Conservation (phyloP, 2,329 filamentous ascomycete species). For the Fusarium pseudocircinatum region DNA sequence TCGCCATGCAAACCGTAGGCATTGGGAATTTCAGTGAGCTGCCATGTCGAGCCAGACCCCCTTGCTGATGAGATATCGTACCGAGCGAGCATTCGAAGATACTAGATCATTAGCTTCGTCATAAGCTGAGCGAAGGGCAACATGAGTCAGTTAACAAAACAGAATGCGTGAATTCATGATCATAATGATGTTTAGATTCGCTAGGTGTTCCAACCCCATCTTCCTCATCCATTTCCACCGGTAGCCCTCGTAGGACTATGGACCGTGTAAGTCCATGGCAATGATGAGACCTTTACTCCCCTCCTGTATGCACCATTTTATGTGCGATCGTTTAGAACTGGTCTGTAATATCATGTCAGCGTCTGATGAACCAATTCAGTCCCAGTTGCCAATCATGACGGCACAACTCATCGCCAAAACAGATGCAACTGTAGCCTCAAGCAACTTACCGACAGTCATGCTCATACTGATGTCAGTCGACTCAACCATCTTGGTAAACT, state of each 20-base stretch:
- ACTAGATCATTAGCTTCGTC: neutral
- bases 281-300: neutral
- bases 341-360: slow-evolving; percentile 29
- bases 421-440: neutral
- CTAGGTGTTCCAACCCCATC: slow-evolving; percentile 28
- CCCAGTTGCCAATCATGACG: neutral
- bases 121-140: neutral
- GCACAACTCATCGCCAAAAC: neutral
- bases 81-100: neutral
- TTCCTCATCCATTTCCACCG: slow-evolving; percentile 4
- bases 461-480: slow-evolving; percentile 84
- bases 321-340: slow-evolving; percentile 31
- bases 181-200: slow-evolving; percentile 39
- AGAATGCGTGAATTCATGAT: slow-evolving; percentile 41
- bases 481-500: slow-evolving; percentile 99
- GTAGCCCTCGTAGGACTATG: neutral
- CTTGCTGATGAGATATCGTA: neutral
- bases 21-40: too few relatives aligned
- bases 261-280: slow-evolving; percentile 1
- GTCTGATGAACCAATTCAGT: neutral
- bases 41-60: neutral
- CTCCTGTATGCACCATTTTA: slow-evolving; percentile 1
- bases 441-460: slow-evolving; percentile 73
- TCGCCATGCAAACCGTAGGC: too few relatives aligned
- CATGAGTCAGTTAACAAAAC: neutral